A percentile compares a stretch with the other conserved stretches of the same genome.
phyloP scores from a whole-genome alignment of 352 stramenopile species.

The Globisporangium iwayamae region DNA sequence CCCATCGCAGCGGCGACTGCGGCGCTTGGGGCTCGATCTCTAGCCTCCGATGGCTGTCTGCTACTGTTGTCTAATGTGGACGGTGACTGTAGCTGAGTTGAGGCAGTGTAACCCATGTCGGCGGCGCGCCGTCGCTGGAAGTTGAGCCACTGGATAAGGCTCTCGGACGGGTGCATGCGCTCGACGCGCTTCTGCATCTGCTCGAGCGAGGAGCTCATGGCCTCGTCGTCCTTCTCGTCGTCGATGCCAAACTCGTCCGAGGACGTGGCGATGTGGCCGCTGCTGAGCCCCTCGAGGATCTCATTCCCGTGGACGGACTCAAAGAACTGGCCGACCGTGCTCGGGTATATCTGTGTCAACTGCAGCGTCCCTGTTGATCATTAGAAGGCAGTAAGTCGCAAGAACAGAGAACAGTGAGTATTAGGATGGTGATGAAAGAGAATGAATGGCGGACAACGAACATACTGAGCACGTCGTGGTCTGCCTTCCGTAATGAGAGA shows the following conservation, averaged over 20 bases:
- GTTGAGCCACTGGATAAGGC: constrained; percentile 66
- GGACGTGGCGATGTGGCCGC: constrained; percentile 42
- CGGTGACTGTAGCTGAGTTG: not conserved
- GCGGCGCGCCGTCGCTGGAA: constrained; percentile 51
- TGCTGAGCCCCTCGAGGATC: constrained; percentile 54
- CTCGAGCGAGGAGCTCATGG: constrained; percentile 26
- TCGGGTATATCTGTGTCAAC: constrained; percentile 60
- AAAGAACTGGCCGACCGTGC: constrained; percentile 52
- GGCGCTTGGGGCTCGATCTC: not conserved
- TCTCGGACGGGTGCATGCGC: constrained; percentile 48
- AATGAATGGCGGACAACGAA: not conserved
- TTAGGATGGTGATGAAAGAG: not conserved
- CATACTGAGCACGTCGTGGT: constrained; percentile 55
- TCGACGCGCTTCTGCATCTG: constrained; percentile 34
- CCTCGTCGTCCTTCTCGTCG: constrained; percentile 39
- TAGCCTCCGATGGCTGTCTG: not conserved
- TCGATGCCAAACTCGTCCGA: constrained; percentile 41
- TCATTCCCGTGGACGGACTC: constrained; percentile 49
- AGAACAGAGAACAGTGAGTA: not conserved
- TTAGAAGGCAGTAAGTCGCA: not conserved
- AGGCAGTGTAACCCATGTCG: constrained; percentile 26
- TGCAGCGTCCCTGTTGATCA: constrained; percentile 44
- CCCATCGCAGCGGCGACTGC: not conserved
- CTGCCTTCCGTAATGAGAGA: constrained; percentile 48
- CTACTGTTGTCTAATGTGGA: not conserved